A percentile compares a stretch with the other conserved stretches of the same genome.
Evolutionary conservation across 2,329 filamentous ascomycete genomes (phyloP).

Genomic region (Plectosphaerella cucumerina): DNA sequence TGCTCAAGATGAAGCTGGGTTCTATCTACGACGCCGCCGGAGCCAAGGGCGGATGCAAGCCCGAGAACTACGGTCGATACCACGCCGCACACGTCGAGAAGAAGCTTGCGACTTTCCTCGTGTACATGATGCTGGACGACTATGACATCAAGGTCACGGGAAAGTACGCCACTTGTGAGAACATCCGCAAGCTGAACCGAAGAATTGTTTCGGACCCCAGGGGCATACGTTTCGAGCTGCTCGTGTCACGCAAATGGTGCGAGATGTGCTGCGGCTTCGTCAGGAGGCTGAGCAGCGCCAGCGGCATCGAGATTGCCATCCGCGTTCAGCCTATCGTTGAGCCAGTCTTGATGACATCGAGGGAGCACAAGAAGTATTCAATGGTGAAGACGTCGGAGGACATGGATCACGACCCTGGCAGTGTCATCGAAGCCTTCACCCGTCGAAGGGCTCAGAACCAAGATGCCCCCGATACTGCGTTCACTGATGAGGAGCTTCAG

Average conservation of each 20-base stretch:
- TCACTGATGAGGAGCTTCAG: not conserved
- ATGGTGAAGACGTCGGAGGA: too few relatives aligned
- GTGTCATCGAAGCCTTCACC: too few relatives aligned
- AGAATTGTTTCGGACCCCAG: not conserved
- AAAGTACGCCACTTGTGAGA: not conserved
- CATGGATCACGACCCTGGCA: too few relatives aligned
- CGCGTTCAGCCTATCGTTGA: not conserved
- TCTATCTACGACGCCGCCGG: slow-evolving; percentile 21
- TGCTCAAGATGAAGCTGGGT: slow-evolving; percentile 23
- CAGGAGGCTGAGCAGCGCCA: not conserved
- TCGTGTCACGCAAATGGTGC: slow-evolving; percentile 6
- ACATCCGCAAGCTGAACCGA: not conserved
- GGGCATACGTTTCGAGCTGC: slow-evolving; percentile 3
- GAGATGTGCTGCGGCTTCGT: slow-evolving; percentile 4
- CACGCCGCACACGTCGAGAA: slow-evolving; percentile 33
- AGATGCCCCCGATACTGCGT: not conserved
- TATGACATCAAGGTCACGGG: not conserved
- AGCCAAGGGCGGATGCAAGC: not conserved
- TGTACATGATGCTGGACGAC: slow-evolving; percentile 19
- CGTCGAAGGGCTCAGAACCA: too few relatives aligned
- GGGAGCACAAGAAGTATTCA: too few relatives aligned
- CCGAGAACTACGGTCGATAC: slow-evolving; percentile 7
- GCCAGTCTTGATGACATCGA: too few relatives aligned
- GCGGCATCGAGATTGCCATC: slow-evolving; percentile 1
- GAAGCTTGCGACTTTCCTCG: slow-evolving; percentile 30